Percentiles rank a stretch among this genome's conserved stretches.
These are phyloP conservation scores for Aspergillus arachidicola DNA, from an alignment of 2,329 filamentous ascomycete genomes.

Conservation along the genomic window DNA sequence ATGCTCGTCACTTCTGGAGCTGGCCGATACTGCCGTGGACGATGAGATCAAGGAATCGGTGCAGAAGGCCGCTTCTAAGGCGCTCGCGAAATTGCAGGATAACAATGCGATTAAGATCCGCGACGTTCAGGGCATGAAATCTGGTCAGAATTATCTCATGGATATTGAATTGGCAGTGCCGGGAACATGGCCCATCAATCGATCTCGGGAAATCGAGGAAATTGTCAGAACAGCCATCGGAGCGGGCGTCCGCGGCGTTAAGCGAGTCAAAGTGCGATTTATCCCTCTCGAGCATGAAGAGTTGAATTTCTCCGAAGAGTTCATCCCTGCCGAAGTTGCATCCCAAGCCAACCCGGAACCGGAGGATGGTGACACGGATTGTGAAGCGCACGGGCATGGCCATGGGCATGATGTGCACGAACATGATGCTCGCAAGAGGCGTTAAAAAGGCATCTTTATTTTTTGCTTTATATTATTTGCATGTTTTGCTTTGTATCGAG, in stretches of 20 bases:
- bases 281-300: slow-evolving; percentile 65
- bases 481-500: neutral
- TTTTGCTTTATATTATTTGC: slow-evolving; percentile 2
- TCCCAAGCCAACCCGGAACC: slow-evolving; percentile 62
- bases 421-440: slow-evolving; percentile 24
- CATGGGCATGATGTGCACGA: slow-evolving; percentile 34
- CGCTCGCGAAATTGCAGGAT: slow-evolving; percentile 57
- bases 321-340: slow-evolving; percentile 67
- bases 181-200: slow-evolving; percentile 71
- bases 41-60: slow-evolving; percentile 77
- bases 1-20: slow-evolving; percentile 75
- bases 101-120: slow-evolving; percentile 68
- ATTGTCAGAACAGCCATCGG: slow-evolving; percentile 73
- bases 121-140: slow-evolving; percentile 87
- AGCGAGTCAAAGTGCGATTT: slow-evolving; percentile 82
- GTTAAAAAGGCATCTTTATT: slow-evolving; percentile 15
- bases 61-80: slow-evolving; percentile 64
- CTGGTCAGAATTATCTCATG: slow-evolving; percentile 92
- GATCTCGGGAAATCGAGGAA: slow-evolving; percentile 70
- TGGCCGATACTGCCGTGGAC: slow-evolving; percentile 89
- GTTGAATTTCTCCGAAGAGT: slow-evolving; percentile 73
- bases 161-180: slow-evolving; percentile 86
- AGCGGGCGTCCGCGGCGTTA: slow-evolving; percentile 77
- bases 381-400: slow-evolving; percentile 24
- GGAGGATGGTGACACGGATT: slow-evolving; percentile 51